A percentile compares a stretch with the other conserved stretches of the same genome.
Conservation (phyloP, 257 asterid species). For the Jacaranda copaia region DNA sequence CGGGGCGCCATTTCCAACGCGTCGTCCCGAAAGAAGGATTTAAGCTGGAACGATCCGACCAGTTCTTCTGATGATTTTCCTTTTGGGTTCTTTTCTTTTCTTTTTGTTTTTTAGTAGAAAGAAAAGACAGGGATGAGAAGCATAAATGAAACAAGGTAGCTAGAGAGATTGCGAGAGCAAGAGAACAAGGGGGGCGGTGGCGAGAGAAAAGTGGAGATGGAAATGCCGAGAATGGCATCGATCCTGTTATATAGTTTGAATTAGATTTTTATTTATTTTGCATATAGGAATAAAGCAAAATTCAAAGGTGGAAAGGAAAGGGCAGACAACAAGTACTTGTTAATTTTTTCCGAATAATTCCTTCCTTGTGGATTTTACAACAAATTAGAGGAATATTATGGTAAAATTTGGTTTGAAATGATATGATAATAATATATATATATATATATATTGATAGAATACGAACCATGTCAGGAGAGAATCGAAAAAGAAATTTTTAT, state of each 20-base stretch:
- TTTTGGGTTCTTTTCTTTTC: neutral
- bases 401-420: too few relatives aligned
- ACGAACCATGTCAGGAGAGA: too few relatives aligned
- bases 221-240: slow-evolving; percentile 30
- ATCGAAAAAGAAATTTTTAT: too few relatives aligned
- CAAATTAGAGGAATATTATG: too few relatives aligned
- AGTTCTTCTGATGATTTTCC: neutral
- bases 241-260: slow-evolving; percentile 6
- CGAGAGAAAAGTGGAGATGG: slow-evolving; percentile 57
- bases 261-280: neutral
- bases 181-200: slow-evolving; percentile 32
- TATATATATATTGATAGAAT: too few relatives aligned
- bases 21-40: slow-evolving; percentile 40
- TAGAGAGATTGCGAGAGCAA: neutral
- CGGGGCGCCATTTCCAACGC: slow-evolving; percentile 68
- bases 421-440: too few relatives aligned
- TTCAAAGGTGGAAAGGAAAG: neutral
- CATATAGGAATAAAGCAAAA: neutral
- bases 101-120: slow-evolving; percentile 16
- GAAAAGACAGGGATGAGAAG: slow-evolving; percentile 23
- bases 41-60: too few relatives aligned
- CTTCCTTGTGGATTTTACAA: neutral
- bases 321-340: neutral
- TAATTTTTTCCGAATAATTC: neutral
- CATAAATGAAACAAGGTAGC: neutral